A percentile compares a stretch with the other conserved stretches of the same genome.
phyloP scores from a whole-genome alignment of 2,329 filamentous ascomycete genomes.

The Ophiostoma tasmaniense region DNA sequence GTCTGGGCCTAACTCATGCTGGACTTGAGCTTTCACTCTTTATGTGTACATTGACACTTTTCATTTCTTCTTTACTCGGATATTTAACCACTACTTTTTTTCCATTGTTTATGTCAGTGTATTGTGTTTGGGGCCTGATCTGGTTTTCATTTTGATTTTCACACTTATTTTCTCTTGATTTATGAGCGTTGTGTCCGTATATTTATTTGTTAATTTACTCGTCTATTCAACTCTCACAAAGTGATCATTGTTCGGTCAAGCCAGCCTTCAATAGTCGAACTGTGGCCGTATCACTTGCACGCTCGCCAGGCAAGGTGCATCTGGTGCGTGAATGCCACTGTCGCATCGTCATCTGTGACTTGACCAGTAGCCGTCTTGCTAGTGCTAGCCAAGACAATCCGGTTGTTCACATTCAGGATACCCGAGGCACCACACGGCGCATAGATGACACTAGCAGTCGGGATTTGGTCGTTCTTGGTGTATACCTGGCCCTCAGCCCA shows the following conservation, averaged over 20 bases:
- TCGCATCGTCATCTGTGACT: background rate
- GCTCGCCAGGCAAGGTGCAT: background rate
- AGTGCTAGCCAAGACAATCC: slow-evolving; percentile 33
- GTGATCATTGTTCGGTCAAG: background rate
- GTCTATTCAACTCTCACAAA: background rate
- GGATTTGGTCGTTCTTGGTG: slow-evolving; percentile 38
- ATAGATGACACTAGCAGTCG: slow-evolving; percentile 37
- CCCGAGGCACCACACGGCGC: slow-evolving; percentile 38
- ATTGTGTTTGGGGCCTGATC: slow-evolving; percentile 16
- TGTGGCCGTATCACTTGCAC: background rate
- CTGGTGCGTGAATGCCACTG: background rate
- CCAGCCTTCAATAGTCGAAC: background rate
- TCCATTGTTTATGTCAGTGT: background rate
- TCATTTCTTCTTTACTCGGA: background rate
- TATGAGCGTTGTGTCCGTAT: background rate
- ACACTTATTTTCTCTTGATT: background rate
- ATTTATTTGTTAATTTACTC: background rate
- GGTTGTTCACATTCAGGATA: slow-evolving; percentile 42
- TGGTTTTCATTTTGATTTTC: background rate
- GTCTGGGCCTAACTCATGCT: slow-evolving; percentile 5
- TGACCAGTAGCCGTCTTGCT: slow-evolving; percentile 30
- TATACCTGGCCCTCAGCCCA: slow-evolving; percentile 38
- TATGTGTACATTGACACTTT: background rate
- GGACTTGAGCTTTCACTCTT: slow-evolving; percentile 9
- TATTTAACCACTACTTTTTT: background rate